phyloP scores from a whole-genome alignment of 163 green algal species.

The Volvox carteri region DNA sequence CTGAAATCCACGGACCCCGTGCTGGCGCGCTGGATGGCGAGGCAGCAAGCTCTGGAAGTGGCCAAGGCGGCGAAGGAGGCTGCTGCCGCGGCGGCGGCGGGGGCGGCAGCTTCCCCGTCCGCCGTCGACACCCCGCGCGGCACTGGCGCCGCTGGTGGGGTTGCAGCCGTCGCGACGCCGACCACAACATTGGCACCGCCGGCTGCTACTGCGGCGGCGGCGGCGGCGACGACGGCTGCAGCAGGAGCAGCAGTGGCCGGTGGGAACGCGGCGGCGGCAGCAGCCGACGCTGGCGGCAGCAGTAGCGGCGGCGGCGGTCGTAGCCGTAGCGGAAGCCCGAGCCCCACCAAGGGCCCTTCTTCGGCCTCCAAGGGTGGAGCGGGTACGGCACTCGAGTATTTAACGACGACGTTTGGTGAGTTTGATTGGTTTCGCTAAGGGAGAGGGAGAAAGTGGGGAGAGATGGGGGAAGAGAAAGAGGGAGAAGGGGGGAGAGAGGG shows the following conservation, averaged over 20 bases:
- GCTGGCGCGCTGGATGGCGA: slow-evolving; percentile 19
- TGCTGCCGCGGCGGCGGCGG: not conserved
- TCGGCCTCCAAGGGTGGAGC: slow-evolving; percentile 17
- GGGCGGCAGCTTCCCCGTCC: not conserved
- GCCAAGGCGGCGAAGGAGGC: not conserved
- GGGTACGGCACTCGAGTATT: slow-evolving; percentile 40
- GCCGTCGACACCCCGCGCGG: not conserved
- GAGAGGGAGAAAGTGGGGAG: no score
- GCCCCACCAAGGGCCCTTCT: not conserved
- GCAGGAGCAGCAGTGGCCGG: not conserved
- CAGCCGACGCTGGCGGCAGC: no score
- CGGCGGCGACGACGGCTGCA: no score
- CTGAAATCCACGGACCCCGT: slow-evolving; percentile 31
- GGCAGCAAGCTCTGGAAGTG: slow-evolving; percentile 1
- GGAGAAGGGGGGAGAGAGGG: no score
- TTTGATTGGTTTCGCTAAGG: no score
- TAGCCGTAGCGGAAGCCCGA: not conserved
- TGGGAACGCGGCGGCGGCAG: not conserved
- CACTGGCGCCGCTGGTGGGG: not conserved
- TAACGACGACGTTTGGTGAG: slow-evolving; percentile 46
- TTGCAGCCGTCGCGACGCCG: not conserved
- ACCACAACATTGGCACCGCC: not conserved
- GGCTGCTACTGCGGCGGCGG: not conserved
- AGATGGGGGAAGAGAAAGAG: no score
- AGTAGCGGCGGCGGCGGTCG: not conserved